These are phyloP conservation scores for Neurospora cerealis DNA, from an alignment of 495 filamentous ascomycete species.

Conservation along the genomic window DNA sequence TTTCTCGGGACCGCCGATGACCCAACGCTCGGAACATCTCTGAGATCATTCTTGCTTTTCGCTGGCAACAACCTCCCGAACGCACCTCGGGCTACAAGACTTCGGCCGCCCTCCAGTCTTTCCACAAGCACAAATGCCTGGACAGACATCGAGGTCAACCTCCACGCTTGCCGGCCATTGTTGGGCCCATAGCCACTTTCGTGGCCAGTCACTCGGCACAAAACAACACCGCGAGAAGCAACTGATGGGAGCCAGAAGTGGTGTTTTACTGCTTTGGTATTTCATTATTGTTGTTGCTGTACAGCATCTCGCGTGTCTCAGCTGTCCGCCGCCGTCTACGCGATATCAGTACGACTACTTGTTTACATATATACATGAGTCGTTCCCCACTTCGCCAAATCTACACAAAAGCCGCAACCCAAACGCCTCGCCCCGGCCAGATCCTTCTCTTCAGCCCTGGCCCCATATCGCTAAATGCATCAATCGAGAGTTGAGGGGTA, in stretches of 20 bases:
- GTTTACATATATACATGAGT: slow-evolving; percentile 15
- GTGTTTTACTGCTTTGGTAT: background rate
- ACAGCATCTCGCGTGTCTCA: background rate
- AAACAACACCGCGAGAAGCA: background rate
- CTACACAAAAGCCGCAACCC: slow-evolving; percentile 18
- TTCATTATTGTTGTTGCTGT: background rate
- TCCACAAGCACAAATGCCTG: background rate
- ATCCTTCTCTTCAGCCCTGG: slow-evolving; percentile 8
- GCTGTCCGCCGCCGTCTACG: background rate
- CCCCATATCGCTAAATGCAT: slow-evolving; percentile 23
- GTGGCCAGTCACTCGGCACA: background rate
- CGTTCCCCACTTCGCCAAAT: slow-evolving; percentile 5
- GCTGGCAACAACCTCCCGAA: background rate
- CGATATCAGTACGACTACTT: background rate
- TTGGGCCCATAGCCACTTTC: background rate
- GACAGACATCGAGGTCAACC: background rate
- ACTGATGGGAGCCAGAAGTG: background rate
- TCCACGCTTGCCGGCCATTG: background rate
- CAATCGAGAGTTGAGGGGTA: slow-evolving; percentile 19
- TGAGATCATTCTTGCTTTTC: background rate
- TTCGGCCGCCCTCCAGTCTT: background rate
- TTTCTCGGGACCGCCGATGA: background rate
- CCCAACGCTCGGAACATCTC: background rate
- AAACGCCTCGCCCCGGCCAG: slow-evolving; percentile 19
- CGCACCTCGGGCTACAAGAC: background rate